Conservation (phyloP, 2,329 filamentous ascomycete genomes). For the Lachnellula occidentalis region DNA sequence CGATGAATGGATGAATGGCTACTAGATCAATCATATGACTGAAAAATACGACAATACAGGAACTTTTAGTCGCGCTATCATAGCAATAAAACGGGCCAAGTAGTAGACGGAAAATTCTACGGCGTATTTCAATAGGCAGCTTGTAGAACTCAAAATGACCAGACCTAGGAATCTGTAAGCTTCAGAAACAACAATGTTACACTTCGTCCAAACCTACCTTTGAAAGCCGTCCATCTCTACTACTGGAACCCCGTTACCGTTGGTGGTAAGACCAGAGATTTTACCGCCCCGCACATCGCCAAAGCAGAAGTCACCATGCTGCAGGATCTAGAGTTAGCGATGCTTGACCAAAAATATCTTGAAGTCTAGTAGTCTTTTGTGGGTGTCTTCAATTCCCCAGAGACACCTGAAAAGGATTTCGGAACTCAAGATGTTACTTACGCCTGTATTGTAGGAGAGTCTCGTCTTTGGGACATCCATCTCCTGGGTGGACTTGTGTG, state of each 20-base stretch:
- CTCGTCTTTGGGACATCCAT: background rate
- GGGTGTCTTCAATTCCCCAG: too few species aligned
- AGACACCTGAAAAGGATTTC: too few species aligned
- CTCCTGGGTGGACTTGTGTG: background rate
- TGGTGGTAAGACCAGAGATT: constrained; percentile 8
- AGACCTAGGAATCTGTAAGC: background rate
- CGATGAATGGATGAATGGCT: too few species aligned
- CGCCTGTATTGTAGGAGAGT: background rate
- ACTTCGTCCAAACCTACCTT: background rate
- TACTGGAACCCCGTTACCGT: background rate
- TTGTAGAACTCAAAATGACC: background rate
- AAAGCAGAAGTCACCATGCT: constrained; percentile 2
- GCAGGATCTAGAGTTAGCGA: too few species aligned
- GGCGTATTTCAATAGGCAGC: background rate
- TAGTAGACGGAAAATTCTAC: background rate
- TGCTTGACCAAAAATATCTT: too few species aligned
- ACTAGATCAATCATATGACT: too few species aligned
- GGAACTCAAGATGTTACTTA: too few species aligned
- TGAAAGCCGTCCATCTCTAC: background rate
- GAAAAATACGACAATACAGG: too few species aligned
- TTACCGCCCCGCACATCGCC: background rate
- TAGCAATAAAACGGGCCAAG: background rate
- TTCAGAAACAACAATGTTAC: background rate
- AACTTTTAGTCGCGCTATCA: background rate
- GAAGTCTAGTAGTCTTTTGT: too few species aligned